Base-by-base conservation (phyloP, 495 filamentous ascomycete genomes). In the Pyronema omphalodes region DNA sequence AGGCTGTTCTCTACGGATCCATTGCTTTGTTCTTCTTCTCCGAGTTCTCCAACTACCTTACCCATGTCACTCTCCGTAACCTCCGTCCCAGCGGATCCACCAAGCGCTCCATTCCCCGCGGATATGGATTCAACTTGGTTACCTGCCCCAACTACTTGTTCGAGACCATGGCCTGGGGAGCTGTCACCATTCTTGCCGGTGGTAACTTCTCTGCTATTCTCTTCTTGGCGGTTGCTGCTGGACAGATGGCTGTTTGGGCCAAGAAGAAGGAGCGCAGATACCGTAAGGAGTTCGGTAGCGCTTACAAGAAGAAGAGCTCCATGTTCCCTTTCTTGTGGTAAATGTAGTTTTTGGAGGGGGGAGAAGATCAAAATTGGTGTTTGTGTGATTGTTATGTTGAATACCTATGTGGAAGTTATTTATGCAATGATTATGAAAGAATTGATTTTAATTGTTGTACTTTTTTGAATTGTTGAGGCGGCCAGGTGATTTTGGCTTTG, bases 81-180 rank as follows among this genome's bases (percentile, higher is more conserved):
- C 76, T 98, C 34, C 82, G 91, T 4, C 78, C 78, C 37, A 41
- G 45, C 34, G 88, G 88, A 47, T 81, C 80, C 54, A 94, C 80
- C 6, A 84, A 93, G 58, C 71, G 87, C 14, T 87, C 85, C 56
- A 93, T 98, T 64, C 91, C 91, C 0, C 70, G 71, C 39, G 89
- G 89, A 15, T 77, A 86, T 53, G 86, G 87, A n/a, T 95, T 94
- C 70, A 71, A 69, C 62, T 61, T 77, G 39, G 91, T 96, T 40
- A 98, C 91, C 9, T 93, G 87, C 74, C 91, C 91, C 18, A 98
- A 98, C 73, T 98, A 98, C 70, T 76, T 88, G 70, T 98, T 94
- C 63, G 91, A 98, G 73, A 74, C 81, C 9, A 58, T 91, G 37
- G 76, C 86, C 0, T 98, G 91, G 91, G 51, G 82, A 14, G 87